A percentile compares a stretch with the other conserved stretches of the same genome.
Evolutionary conservation across 2,329 filamentous ascomycete species (phyloP).

Genomic region (Mariannaea elegans): DNA sequence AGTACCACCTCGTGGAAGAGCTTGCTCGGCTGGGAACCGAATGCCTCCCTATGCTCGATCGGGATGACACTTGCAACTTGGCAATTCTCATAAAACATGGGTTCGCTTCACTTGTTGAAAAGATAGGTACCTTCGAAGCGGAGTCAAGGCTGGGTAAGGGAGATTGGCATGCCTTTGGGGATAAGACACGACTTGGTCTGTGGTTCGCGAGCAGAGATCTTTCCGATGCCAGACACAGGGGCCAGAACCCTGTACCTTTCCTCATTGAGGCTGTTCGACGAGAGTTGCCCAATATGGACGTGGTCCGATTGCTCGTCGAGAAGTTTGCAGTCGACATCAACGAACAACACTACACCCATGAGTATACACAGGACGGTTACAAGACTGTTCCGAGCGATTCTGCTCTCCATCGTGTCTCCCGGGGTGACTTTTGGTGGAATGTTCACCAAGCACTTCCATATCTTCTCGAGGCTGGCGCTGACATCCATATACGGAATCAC

Average conservation of each 20-base stretch:
- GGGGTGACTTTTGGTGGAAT: conserved; percentile 34
- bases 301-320: conserved; percentile 47
- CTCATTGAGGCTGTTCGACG: conserved; percentile 41
- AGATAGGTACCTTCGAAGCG: conserved; percentile 23
- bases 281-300: conserved; percentile 46
- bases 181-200: conserved; percentile 26
- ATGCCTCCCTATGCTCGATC: conserved; percentile 17
- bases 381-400: not conserved
- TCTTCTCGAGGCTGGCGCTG: conserved; percentile 27
- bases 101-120: conserved; percentile 29
- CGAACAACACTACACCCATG: conserved; percentile 13
- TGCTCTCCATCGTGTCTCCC: not conserved
- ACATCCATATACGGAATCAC: conserved; percentile 19
- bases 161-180: conserved; percentile 33
- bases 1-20: conserved; percentile 36
- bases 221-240: not conserved
- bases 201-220: conserved; percentile 20
- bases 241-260: conserved; percentile 11
- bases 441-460: conserved; percentile 35
- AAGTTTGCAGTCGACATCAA: conserved; percentile 44
- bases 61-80: not conserved
- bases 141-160: conserved; percentile 16
- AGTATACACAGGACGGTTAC: not conserved
- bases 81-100: conserved; percentile 27
- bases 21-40: conserved; percentile 16